Percentiles rank a stretch among this genome's conserved stretches.
Evolutionary conservation across 2,329 filamentous ascomycete genomes (phyloP).

Genomic region (Claviceps purpurea): DNA sequence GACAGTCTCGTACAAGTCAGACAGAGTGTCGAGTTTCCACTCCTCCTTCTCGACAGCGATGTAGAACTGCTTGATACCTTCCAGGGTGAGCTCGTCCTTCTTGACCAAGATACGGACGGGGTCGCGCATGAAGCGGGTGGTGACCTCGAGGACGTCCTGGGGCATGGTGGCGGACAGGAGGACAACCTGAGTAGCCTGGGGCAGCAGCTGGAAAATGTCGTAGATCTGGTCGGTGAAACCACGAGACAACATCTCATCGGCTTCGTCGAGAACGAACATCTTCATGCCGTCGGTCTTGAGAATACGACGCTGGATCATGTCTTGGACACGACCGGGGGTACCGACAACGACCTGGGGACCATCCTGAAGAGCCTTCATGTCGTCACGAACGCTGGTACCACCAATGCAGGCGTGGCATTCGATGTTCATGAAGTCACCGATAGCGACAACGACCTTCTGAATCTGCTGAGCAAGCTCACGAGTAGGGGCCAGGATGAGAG

Average conservation of each 20-base stretch:
- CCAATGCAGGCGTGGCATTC: conserved; percentile 99
- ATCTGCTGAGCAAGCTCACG: conserved; percentile 99
- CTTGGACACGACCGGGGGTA: conserved; percentile 94
- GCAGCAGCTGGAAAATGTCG: conserved; percentile 98
- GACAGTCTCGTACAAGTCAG: conserved; percentile 96
- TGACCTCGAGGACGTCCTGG: conserved; percentile 97
- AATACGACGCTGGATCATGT: conserved; percentile 98
- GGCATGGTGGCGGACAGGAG: conserved; percentile 97
- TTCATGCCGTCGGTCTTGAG: conserved; percentile 97
- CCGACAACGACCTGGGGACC: conserved; percentile 96
- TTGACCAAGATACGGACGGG: conserved; percentile 98
- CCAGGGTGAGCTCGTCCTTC: conserved; percentile 98
- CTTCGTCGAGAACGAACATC: conserved; percentile 99
- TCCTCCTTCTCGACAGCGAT: conserved; percentile 99
- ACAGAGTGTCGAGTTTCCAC: conserved; percentile 99
- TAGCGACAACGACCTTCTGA: conserved; percentile 96
- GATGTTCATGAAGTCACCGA: conserved; percentile 99
- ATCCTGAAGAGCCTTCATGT: conserved; percentile 95
- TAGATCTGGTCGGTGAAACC: conserved; percentile 99
- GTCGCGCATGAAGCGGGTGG: conserved; percentile 99
- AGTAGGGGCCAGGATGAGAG: conserved; percentile 91
- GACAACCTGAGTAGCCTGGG: conserved; percentile 95
- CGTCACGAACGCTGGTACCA: conserved; percentile 93
- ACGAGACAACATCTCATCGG: conserved; percentile 98
- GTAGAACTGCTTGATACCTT: conserved; percentile 99